Evolutionary conservation across 2,329 filamentous ascomycete genomes (phyloP), one percentile per base, ranked within the genome.

Genomic region (Verticillium tricorpus): DNA sequence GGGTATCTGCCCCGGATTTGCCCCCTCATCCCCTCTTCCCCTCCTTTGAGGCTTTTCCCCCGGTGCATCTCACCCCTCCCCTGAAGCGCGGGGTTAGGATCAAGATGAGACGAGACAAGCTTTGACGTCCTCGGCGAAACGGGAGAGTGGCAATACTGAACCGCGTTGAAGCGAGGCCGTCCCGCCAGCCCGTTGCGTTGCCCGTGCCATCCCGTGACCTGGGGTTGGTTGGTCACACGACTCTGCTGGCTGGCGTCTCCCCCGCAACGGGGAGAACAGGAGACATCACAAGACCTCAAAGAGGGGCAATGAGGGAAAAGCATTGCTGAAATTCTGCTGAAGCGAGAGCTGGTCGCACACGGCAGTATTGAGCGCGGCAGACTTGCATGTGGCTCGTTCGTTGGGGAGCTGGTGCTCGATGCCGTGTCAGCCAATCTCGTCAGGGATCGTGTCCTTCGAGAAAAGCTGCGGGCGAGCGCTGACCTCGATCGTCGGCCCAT

Each of bases 51-150:
- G n/a, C 45, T 22, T 50, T 50, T 50, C 45, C 45, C 45, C 45
- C 22, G 19, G 45, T 22, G 45, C 45, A 22, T 50, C 45, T 50
- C 19, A 50, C 45, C 45, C 45, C 40, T 50, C 19, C 45, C 45
- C 31, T 50, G 19, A 32, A 59, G 34, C 58, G 58, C 45, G 50
- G 58, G 58, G 58, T 59, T 28, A 37, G 58, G 58, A 35, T 31
- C 25, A 34, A 31, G 39, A 39, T 45, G 57, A 58, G 57, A 58
- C 35, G 57, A 58, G 56, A 58, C 56, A 58, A 58, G 56, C 56
- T 58, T 58, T 58, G 56, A 22, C 56, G 19, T 19, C 19, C 45
- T 50, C 45, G 45, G 45, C 45, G 45, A 50, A 50, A 14, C 45
- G 45, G 19, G n/a, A 22, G 45, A 50, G 45, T 50, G 19, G 45